Evolutionary conservation across 1,284 basidiomycete species (phyloP).

Genomic region (Malassezia slooffiae): DNA sequence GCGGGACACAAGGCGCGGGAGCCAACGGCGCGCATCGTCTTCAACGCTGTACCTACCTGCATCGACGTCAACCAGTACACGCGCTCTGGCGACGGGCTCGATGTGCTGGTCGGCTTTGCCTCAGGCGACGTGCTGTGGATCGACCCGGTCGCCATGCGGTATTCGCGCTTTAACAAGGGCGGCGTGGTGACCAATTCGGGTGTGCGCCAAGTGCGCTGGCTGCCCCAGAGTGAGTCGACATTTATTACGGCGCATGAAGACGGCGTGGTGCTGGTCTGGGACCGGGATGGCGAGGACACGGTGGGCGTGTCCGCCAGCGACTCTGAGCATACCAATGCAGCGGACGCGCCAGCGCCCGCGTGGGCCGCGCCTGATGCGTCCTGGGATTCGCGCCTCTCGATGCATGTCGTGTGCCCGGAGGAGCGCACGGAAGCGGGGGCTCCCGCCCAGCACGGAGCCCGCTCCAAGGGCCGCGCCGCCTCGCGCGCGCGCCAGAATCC

Average conservation of each 20-base stretch:
- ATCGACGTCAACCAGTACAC: conserved; percentile 73
- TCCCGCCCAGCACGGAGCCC: neutral
- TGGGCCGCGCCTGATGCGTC: too few relatives aligned
- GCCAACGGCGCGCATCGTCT: conserved; percentile 70
- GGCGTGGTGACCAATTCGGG: conserved; percentile 68
- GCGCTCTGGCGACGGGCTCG: conserved; percentile 64
- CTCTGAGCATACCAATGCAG: too few relatives aligned
- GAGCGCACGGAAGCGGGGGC: neutral
- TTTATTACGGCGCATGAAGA: conserved; percentile 86
- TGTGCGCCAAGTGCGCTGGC: conserved; percentile 76
- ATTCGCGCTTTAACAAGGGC: conserved; percentile 81
- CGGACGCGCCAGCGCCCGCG: too few relatives aligned
- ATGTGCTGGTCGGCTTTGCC: conserved; percentile 81
- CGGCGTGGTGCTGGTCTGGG: conserved; percentile 74
- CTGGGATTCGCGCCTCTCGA: conserved; percentile 1
- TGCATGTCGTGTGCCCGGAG: neutral
- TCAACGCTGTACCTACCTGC: conserved; percentile 63
- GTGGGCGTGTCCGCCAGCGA: too few relatives aligned
- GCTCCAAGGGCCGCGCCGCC: neutral
- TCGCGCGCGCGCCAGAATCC: conserved; percentile 29
- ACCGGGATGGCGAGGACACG: conserved; percentile 78
- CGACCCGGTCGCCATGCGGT: conserved; percentile 74
- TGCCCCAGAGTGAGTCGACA: conserved; percentile 59
- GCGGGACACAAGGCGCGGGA: conserved; percentile 25
- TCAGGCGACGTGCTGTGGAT: conserved; percentile 69